Evolutionary conservation across 305 asterid species (phyloP).

Genomic region (Fraxinus latifolia): DNA sequence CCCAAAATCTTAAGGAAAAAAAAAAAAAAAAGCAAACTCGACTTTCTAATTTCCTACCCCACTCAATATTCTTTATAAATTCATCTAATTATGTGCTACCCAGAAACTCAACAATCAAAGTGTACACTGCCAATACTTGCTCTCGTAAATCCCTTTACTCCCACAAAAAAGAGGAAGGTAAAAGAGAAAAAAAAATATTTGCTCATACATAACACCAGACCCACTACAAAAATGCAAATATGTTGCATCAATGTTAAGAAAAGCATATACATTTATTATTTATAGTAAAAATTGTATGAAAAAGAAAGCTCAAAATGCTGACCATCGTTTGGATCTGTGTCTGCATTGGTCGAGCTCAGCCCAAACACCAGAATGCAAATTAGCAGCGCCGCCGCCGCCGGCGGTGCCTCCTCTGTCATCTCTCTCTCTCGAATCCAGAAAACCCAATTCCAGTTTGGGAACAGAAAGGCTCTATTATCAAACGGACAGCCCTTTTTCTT

Average conservation of each 20-base stretch:
- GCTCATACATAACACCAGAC: neutral
- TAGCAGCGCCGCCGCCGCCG: constrained; percentile 48
- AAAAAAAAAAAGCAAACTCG: neutral
- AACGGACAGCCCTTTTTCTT: constrained; percentile 30
- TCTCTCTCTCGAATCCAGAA: constrained; percentile 8
- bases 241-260: neutral
- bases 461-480: constrained; percentile 31
- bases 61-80: neutral
- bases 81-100: neutral
- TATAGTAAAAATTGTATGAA: neutral
- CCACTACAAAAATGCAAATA: neutral
- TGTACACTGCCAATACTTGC: neutral
- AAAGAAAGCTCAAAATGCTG: constrained; percentile 21
- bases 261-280: neutral
- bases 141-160: neutral
- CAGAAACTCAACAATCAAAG: neutral
- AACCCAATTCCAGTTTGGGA: constrained; percentile 21
- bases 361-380: constrained; percentile 43
- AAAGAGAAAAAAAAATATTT: neutral
- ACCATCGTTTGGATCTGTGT: constrained; percentile 90
- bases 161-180: neutral
- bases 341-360: constrained; percentile 51
- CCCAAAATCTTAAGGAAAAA: neutral
- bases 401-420: constrained; percentile 43
- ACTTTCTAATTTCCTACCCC: neutral